phyloP scores from a whole-genome alignment of 495 filamentous ascomycete genomes.

The Pseudoneurospora amorphoporcata region DNA sequence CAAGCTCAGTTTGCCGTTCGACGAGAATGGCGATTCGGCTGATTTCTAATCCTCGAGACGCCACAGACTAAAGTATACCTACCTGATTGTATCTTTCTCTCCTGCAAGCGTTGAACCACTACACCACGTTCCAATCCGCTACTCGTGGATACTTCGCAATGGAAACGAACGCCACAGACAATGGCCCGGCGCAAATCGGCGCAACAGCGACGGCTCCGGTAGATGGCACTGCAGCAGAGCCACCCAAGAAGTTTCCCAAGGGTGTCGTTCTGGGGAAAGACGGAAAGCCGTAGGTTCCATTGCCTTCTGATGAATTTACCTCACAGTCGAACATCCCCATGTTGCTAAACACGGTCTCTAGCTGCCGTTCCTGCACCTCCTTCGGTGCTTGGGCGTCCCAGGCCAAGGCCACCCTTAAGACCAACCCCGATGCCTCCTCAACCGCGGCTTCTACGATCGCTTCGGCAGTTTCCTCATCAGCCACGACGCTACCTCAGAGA shows the following conservation, averaged over 20 bases:
- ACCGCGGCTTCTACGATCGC: constrained; percentile 24
- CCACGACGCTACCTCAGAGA: neutral
- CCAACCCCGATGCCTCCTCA: constrained; percentile 16
- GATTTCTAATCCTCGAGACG: neutral
- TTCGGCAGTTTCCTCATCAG: constrained; percentile 12
- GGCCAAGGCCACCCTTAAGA: constrained; percentile 52
- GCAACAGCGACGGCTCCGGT: neutral
- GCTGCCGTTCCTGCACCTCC: constrained; percentile 83
- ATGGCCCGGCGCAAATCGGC: neutral
- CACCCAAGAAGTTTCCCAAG: constrained; percentile 48
- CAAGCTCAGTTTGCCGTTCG: neutral
- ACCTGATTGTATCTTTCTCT: neutral
- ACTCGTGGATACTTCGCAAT: neutral
- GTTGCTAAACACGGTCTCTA: constrained; percentile 26
- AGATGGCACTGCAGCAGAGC: constrained; percentile 4
- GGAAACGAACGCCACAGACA: neutral
- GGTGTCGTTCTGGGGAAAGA: constrained; percentile 83
- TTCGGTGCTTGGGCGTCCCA: constrained; percentile 52
- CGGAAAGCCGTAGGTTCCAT: constrained; percentile 79
- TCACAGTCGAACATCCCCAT: neutral
- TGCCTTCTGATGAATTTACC: neutral
- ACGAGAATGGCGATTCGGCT: neutral
- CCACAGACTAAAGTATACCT: neutral
- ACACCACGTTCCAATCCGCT: neutral
- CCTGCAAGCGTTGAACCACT: neutral